Percentiles rank a stretch among this genome's conserved stretches.
phyloP scores from a whole-genome alignment of 176 grass and related monocot genomes.

The Oryza glumipatula region DNA sequence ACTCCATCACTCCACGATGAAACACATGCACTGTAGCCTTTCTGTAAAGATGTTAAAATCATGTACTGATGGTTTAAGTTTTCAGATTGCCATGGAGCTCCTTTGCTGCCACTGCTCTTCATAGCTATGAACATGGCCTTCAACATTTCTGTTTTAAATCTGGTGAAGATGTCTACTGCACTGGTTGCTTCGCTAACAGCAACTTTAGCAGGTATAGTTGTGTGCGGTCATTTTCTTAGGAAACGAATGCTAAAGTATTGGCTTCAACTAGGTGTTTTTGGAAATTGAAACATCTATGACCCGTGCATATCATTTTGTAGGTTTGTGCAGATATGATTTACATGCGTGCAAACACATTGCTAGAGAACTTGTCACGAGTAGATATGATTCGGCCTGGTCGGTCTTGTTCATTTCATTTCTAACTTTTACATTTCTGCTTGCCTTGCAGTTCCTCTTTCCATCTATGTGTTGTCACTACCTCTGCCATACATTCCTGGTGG shows the following conservation, averaged over 20 bases:
- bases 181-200: conserved; percentile 79
- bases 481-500: conserved; percentile 71
- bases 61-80: conserved; percentile 32
- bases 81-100: conserved; percentile 88
- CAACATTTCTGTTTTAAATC: conserved; percentile 87
- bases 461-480: conserved; percentile 73
- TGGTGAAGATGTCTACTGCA: conserved; percentile 94
- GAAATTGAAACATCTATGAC: not conserved
- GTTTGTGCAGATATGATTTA: not conserved
- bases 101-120: conserved; percentile 76
- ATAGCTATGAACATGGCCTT: conserved; percentile 88
- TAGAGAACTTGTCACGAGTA: not conserved
- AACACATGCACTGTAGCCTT: not conserved
- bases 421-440: conserved; percentile 24
- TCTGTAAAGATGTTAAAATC: not conserved
- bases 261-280: not conserved
- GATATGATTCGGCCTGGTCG: not conserved
- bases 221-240: not conserved
- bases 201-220: conserved; percentile 77
- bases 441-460: conserved; percentile 72
- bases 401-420: conserved; percentile 25
- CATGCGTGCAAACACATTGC: not conserved
- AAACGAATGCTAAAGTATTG: not conserved
- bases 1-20: not conserved
- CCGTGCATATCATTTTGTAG: not conserved